phyloP scores from a whole-genome alignment of 2,329 filamentous ascomycete genomes.

The Diaporthe caulivora region DNA sequence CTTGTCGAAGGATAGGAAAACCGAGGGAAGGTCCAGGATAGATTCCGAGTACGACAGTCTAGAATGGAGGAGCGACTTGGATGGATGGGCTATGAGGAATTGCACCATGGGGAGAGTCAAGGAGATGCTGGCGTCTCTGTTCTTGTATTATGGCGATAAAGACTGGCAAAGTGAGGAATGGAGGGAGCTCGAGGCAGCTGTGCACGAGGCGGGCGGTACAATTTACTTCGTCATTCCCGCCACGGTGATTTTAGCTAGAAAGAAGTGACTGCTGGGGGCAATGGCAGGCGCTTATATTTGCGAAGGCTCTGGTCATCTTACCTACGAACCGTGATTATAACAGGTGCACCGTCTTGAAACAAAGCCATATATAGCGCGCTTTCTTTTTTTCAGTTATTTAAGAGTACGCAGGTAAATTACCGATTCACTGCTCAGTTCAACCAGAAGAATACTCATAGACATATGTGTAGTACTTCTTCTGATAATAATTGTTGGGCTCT shows the following conservation, averaged over 20 bases:
- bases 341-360: too few relatives aligned
- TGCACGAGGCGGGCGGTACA: background rate
- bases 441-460: background rate
- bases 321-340: too few relatives aligned
- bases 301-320: too few relatives aligned
- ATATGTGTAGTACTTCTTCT: too few relatives aligned
- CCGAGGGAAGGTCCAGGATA: background rate
- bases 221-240: background rate
- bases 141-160: background rate
- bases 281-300: background rate
- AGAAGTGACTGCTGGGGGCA: background rate
- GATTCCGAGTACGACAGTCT: background rate
- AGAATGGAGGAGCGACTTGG: background rate
- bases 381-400: too few relatives aligned
- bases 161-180: constrained; percentile 14
- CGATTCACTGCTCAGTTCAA: too few relatives aligned
- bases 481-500: too few relatives aligned
- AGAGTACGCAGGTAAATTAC: too few relatives aligned
- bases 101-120: background rate
- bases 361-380: too few relatives aligned
- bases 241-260: background rate
- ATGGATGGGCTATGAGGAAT: background rate
- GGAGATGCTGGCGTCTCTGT: background rate
- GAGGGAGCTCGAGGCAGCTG: background rate
- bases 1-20: background rate